phyloP scores from a whole-genome alignment of 2,329 filamentous ascomycete genomes.

The Xylaria sp. region DNA sequence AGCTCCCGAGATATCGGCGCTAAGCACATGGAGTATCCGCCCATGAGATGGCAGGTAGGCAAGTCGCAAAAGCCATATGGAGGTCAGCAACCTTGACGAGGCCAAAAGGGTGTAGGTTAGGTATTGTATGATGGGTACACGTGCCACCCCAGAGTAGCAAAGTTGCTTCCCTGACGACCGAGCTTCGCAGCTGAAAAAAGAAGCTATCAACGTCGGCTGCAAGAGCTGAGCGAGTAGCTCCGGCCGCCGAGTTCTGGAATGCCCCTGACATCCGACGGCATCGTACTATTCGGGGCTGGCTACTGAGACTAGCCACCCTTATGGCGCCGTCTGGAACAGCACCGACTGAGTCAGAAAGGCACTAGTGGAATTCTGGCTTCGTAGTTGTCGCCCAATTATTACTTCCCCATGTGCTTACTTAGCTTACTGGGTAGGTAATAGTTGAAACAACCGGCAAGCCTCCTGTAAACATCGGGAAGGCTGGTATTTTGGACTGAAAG shows the following conservation, averaged over 20 bases:
- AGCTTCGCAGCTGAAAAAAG: background rate
- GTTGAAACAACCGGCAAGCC: too few species aligned
- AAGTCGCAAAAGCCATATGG: background rate
- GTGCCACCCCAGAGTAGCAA: background rate
- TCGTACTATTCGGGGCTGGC: slow-evolving; percentile 26
- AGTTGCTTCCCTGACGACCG: background rate
- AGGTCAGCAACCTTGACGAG: too few species aligned
- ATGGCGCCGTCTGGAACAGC: slow-evolving; percentile 14
- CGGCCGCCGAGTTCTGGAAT: slow-evolving; percentile 14
- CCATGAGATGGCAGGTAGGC: background rate
- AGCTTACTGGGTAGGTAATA: too few species aligned
- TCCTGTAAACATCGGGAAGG: too few species aligned
- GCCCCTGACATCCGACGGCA: slow-evolving; percentile 2
- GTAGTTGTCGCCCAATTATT: too few species aligned
- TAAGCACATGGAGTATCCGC: too few species aligned
- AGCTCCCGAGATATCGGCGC: too few species aligned
- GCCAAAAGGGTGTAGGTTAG: too few species aligned
- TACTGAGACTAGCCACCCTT: slow-evolving; percentile 16
- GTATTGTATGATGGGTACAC: too few species aligned
- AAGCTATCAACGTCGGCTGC: background rate
- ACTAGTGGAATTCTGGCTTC: too few species aligned
- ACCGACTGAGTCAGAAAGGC: slow-evolving; percentile 11
- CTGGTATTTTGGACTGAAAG: too few species aligned
- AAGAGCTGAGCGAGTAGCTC: slow-evolving; percentile 17
- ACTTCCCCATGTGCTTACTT: too few species aligned